Base-by-base conservation (phyloP, 2,329 filamentous ascomycete species). In the Penicillium sp. region DNA sequence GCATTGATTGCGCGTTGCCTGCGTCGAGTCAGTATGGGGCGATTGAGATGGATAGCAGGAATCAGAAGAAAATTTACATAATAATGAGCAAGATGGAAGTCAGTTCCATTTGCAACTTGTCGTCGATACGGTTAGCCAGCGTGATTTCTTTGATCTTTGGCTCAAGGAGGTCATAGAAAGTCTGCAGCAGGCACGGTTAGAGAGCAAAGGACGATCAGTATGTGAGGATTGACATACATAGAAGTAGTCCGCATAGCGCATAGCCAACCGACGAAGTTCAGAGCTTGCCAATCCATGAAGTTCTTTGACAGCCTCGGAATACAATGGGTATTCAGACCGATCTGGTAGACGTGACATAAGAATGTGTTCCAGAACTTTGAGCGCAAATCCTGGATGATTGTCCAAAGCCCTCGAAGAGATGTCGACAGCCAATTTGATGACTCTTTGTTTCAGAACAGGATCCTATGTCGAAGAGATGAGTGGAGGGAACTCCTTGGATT, bases 31-130 rank as follows among this genome's bases (percentile, higher is more conserved):
- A 66, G 61, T 29, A 49, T 13, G 37, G 13, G 60, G 45, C n/a
- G 29, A 13, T 5, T n/a, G 15, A 10, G 17, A 10, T 31, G 6
- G 15, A 25, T 2, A 37, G 19, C 8, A 19, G 2, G 13, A 6
- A 35, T 23, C 66, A 63, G 19, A 37, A 17, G 31, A 37, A 45
- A 15, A 4, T 23, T 38, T 78, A 89, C 85, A 94, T 88, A 61
- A 99, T 94, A 58, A 96, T 94, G 72, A 99, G 95, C 0, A 97
- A 81, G 62, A 97, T 93, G 10, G 92, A 93, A 66, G 87, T 90
- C 68, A 95, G 93, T 2, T 93, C 91, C 69, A 94, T 88, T 57
- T 90, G 86, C 33, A 93, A 85, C 69, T 93, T 91, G 67, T 93
- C 89, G 68, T 97, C 93, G 78, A 54, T 84, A 83, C 31, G 89